phyloP scores from a whole-genome alignment of 352 stramenopile species.

The Globisporangium heterothallicum region DNA sequence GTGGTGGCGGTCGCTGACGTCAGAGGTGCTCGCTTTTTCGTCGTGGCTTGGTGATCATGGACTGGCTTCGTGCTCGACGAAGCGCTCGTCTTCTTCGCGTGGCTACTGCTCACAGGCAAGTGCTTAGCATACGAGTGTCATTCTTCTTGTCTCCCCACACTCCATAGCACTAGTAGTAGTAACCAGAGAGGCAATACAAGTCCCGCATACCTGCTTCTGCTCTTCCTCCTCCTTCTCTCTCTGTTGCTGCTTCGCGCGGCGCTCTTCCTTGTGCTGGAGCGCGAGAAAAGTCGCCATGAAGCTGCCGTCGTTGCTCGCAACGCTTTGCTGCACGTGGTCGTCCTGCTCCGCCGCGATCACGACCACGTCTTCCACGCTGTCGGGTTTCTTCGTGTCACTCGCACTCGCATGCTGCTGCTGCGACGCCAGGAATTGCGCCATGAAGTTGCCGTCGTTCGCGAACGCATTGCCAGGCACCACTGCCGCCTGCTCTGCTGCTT shows the following conservation, averaged over 20 bases:
- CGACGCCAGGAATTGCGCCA: slow-evolving; percentile 18
- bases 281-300: slow-evolving; percentile 20
- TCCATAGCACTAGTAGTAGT: not conserved
- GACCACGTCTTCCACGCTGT: slow-evolving; percentile 1
- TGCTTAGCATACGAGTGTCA: slow-evolving; percentile 4
- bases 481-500: slow-evolving; percentile 1
- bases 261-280: slow-evolving; percentile 18
- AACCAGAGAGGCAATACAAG: not conserved
- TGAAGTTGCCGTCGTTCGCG: slow-evolving; percentile 21
- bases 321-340: slow-evolving; percentile 11
- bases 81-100: not conserved
- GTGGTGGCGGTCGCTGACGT: not conserved
- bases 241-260: slow-evolving; percentile 7
- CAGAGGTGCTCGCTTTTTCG: not conserved
- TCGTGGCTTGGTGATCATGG: no score
- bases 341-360: slow-evolving; percentile 11
- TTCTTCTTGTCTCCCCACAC: not conserved
- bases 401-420: not conserved
- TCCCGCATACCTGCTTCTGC: not conserved
- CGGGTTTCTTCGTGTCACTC: not conserved
- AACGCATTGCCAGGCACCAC: slow-evolving; percentile 13
- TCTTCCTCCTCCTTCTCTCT: not conserved
- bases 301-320: slow-evolving; percentile 18
- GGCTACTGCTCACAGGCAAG: slow-evolving; percentile 3
- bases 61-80: not conserved